Evolutionary conservation across 345 rosid genomes (phyloP).

Genomic region (Corchorus capsularis): DNA sequence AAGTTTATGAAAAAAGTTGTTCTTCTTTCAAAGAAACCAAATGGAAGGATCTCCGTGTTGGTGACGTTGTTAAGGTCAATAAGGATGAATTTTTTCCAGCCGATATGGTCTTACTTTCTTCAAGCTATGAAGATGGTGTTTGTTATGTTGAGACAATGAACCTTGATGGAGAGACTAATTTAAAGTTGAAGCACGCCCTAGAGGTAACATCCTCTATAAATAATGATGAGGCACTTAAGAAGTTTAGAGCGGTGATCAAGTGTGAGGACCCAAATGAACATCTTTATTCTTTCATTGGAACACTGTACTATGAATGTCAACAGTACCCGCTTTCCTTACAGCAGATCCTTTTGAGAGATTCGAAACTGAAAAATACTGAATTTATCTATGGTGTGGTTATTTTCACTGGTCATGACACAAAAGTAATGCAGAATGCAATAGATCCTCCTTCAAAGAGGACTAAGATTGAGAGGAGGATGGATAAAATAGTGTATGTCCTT

Average conservation of each 20-base stretch:
- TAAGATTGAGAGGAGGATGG: constrained; percentile 87
- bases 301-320: constrained; percentile 39
- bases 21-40: constrained; percentile 41
- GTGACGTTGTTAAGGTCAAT: constrained; percentile 67
- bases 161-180: constrained; percentile 91
- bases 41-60: constrained; percentile 83
- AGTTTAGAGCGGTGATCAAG: constrained; percentile 51
- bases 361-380: constrained; percentile 79
- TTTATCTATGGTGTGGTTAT: constrained; percentile 68
- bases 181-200: constrained; percentile 77
- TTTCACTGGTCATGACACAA: constrained; percentile 91
- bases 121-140: constrained; percentile 72
- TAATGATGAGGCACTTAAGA: constrained; percentile 42
- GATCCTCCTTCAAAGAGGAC: constrained; percentile 94
- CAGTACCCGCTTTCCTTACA: constrained; percentile 62
- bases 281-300: constrained; percentile 76
- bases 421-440: constrained; percentile 91
- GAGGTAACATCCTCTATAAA: constrained; percentile 48
- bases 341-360: constrained; percentile 84
- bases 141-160: constrained; percentile 95
- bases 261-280: constrained; percentile 92
- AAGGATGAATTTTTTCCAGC: constrained; percentile 91
- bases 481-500: constrained; percentile 78
- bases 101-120: constrained; percentile 83
- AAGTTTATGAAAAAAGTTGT: constrained; percentile 37